Evolutionary conservation across 176 grass and related monocot genomes (phyloP).

Genomic region (Oryza nivara): DNA sequence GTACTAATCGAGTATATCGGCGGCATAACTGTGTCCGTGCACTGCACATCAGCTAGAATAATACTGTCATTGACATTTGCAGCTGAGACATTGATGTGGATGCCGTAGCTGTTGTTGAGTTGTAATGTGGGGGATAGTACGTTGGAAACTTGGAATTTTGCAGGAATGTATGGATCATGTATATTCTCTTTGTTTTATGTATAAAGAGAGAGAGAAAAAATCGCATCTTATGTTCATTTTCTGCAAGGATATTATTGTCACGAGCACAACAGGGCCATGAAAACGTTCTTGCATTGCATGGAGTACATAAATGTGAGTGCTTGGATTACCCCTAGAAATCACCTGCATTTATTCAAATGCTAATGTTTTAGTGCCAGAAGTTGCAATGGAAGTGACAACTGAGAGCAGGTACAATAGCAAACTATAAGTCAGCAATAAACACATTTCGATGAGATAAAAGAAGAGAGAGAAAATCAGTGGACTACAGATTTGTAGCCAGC

Average conservation of each 20-base stretch:
- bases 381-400: background rate
- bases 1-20: background rate
- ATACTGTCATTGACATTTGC: background rate
- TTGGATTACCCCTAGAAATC: background rate
- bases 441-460: no score
- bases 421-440: no score
- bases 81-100: background rate
- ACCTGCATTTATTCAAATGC: background rate
- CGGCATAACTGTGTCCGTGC: conserved; percentile 25
- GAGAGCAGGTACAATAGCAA: no score
- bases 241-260: background rate
- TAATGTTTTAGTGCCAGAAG: background rate
- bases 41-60: background rate
- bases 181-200: background rate
- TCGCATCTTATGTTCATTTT: background rate
- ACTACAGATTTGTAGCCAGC: no score
- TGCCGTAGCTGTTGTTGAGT: background rate
- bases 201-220: background rate
- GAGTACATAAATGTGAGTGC: background rate
- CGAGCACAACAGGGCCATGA: background rate
- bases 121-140: background rate
- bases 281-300: background rate
- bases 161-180: background rate
- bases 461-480: no score
- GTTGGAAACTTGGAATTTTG: background rate